phyloP scores from a whole-genome alignment of 31 red algal genomes.

The Odonthalia washingtoniensis region DNA sequence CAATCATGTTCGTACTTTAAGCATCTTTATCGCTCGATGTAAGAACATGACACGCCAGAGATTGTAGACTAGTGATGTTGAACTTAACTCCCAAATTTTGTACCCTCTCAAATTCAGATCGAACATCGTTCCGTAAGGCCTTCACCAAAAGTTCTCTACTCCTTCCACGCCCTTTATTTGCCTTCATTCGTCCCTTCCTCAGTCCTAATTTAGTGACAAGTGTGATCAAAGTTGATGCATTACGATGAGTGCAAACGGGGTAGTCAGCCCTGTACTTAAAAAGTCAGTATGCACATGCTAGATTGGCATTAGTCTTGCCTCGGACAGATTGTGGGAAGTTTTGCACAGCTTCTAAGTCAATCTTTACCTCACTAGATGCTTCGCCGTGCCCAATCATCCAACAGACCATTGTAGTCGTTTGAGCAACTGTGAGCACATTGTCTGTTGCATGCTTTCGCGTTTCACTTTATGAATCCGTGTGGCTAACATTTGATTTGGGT shows the following conservation, averaged over 20 bases:
- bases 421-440: neutral
- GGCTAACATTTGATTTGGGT: no score
- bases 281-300: neutral
- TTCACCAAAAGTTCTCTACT: neutral
- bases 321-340: neutral
- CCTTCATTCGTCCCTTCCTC: constrained; percentile 1
- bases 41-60: neutral
- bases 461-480: no score
- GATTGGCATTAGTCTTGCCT: neutral
- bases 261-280: neutral
- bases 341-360: neutral
- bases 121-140: no score
- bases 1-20: neutral
- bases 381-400: neutral
- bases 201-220: neutral
- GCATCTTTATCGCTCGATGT: neutral
- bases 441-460: neutral
- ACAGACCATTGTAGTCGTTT: neutral
- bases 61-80: neutral
- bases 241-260: neutral
- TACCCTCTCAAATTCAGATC: no score
- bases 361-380: neutral
- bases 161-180: neutral
- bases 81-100: constrained; percentile 25
- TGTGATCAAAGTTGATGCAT: neutral